A percentile compares a stretch with the other conserved stretches of the same genome.
Evolutionary conservation across 2,329 filamentous ascomycete species (phyloP).

Genomic region (Ophiostoma sp.): DNA sequence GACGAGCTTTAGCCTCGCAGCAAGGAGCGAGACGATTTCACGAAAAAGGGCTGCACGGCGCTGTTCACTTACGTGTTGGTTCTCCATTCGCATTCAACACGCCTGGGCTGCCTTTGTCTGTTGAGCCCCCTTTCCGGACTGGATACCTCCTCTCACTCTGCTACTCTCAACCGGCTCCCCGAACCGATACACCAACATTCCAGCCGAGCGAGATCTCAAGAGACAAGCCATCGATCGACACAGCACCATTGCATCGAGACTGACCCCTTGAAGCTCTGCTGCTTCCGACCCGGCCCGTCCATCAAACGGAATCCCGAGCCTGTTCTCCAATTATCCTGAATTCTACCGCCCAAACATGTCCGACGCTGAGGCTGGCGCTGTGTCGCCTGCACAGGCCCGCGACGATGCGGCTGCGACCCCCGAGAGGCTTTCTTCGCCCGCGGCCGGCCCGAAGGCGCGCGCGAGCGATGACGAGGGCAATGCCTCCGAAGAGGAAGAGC

Average conservation of each 20-base stretch:
- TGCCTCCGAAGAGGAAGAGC: conserved; percentile 46
- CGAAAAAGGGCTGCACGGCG: conserved; percentile 9
- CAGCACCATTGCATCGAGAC: no score
- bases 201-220: neutral
- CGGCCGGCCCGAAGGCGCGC: neutral
- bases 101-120: neutral
- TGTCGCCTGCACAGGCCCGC: conserved; percentile 24
- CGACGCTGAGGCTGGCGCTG: conserved; percentile 15
- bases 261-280: neutral
- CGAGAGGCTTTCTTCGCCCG: conserved; percentile 11
- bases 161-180: neutral
- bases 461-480: conserved; percentile 33
- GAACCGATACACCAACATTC: no score
- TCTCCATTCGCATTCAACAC: neutral
- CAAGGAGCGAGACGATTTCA: conserved; percentile 17
- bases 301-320: neutral
- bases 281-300: neutral
- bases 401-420: conserved; percentile 15
- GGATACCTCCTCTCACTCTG: neutral
- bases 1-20: conserved; percentile 12
- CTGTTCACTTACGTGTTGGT: no score
- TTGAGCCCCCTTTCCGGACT: neutral
- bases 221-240: no score
- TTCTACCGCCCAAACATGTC: conserved; percentile 7
- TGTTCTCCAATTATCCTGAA: neutral